Conservation (phyloP, 2,329 filamentous ascomycete species). For the Alternaria novae-zelandiae region DNA sequence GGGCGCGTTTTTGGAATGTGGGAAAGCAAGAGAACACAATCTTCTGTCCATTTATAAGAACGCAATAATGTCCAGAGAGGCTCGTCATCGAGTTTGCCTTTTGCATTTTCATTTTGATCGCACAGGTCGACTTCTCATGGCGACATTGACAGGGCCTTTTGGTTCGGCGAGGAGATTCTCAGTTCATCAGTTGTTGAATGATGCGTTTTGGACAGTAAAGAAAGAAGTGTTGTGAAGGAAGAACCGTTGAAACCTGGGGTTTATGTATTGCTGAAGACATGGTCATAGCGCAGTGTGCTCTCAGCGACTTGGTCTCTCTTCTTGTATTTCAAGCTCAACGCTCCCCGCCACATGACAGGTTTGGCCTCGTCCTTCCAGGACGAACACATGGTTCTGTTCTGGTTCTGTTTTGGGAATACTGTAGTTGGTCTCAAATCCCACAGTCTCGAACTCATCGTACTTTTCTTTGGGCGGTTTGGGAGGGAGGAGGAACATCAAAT, state of each 20-base stretch:
- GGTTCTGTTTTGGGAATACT: not conserved
- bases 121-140: not conserved
- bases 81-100: no score
- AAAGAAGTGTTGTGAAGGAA: not conserved
- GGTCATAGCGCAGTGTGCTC: not conserved
- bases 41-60: no score
- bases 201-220: not conserved
- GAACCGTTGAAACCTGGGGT: not conserved
- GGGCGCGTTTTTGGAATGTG: no score
- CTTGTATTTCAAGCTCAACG: not conserved
- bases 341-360: not conserved
- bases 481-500: no score
- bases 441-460: not conserved
- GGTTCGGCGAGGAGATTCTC: not conserved
- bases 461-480: no score
- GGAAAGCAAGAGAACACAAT: no score
- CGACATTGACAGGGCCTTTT: rapidly evolving
- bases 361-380: not conserved
- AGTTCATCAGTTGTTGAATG: not conserved
- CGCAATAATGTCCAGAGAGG: no score
- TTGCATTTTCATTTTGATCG: not conserved
- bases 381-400: not conserved
- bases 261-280: not conserved
- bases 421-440: not conserved
- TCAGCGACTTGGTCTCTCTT: not conserved